A percentile compares a stretch with the other conserved stretches of the same genome.
These are phyloP conservation scores for Guadua angustifolia DNA, from an alignment of 176 grass and related monocot species.

Conservation along the genomic window DNA sequence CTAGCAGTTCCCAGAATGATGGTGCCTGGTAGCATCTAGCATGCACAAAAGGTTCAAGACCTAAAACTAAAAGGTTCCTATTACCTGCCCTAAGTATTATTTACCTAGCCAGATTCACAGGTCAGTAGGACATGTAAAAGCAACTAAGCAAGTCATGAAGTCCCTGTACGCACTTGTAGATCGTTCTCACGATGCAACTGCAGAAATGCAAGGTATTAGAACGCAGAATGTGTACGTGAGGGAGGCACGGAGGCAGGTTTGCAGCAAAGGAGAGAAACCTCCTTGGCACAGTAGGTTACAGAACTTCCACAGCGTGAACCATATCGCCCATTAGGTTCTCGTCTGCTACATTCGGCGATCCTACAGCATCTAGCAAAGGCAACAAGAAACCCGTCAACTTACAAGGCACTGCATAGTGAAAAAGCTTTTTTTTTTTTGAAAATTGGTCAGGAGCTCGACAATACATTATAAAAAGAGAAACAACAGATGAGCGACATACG, in stretches of 20 bases:
- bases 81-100: no score
- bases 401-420: neutral
- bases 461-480: no score
- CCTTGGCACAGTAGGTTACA: constrained; percentile 58
- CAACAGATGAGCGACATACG: no score
- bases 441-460: no score
- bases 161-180: neutral
- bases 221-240: neutral
- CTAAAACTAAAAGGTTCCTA: no score
- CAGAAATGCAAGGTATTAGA: constrained; percentile 34
- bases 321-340: constrained; percentile 35
- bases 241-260: neutral
- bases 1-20: neutral
- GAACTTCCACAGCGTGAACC: constrained; percentile 47
- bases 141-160: neutral
- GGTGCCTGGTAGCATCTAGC: neutral
- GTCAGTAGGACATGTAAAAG: neutral
- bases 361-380: constrained; percentile 32
- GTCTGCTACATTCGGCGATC: constrained; percentile 9
- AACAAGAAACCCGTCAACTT: constrained; percentile 35
- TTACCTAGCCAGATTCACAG: neutral
- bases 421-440: no score
- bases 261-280: constrained; percentile 38
- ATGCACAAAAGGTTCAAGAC: neutral
- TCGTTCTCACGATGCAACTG: constrained; percentile 29